These are phyloP conservation scores for Pythium aquatile DNA, from an alignment of 352 stramenopile species.

Conservation along the genomic window DNA sequence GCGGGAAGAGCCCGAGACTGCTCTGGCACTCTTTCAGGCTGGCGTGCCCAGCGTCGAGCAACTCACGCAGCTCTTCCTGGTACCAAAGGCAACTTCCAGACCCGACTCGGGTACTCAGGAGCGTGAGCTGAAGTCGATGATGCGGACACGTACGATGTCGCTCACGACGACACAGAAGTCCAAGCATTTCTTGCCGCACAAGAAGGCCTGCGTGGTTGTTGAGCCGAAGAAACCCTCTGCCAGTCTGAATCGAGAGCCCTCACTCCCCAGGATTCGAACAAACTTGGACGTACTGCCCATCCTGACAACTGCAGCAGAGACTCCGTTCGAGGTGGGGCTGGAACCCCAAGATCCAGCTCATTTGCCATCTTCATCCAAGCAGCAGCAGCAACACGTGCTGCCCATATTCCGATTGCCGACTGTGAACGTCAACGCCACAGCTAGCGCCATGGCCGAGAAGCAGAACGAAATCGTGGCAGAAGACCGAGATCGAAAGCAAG, in stretches of 20 bases:
- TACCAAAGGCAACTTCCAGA: constrained; percentile 19
- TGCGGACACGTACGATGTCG: constrained; percentile 47
- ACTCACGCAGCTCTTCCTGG: constrained; percentile 39
- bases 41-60: constrained; percentile 37
- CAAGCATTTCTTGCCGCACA: constrained; percentile 46
- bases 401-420: constrained; percentile 69
- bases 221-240: background rate
- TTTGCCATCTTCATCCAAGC: background rate
- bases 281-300: constrained; percentile 66
- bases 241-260: constrained; percentile 16
- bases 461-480: constrained; percentile 47
- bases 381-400: constrained; percentile 47
- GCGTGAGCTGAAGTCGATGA: constrained; percentile 35
- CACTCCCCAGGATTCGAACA: constrained; percentile 30
- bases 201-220: constrained; percentile 27
- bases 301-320: constrained; percentile 67
- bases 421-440: constrained; percentile 48
- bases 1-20: constrained; percentile 38
- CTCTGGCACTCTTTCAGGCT: constrained; percentile 21
- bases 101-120: constrained; percentile 9
- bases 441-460: constrained; percentile 35
- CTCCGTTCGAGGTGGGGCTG: constrained; percentile 70
- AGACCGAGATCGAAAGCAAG: constrained; percentile 51
- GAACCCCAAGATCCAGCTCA: constrained; percentile 4
- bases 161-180: constrained; percentile 42